phyloP scores from a whole-genome alignment of 352 stramenopile species.

The Albugo candida region DNA sequence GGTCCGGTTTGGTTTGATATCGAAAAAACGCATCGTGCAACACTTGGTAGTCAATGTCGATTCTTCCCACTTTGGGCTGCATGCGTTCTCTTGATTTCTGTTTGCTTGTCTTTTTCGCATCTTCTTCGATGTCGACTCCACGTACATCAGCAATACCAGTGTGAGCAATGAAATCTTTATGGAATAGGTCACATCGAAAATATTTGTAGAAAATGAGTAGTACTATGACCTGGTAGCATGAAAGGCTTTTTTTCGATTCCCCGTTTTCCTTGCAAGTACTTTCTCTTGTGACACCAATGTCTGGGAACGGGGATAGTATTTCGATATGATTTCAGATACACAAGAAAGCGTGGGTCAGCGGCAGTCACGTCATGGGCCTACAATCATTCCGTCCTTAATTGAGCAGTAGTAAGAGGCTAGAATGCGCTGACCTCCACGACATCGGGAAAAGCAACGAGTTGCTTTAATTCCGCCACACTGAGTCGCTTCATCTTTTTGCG shows the following conservation, averaged over 20 bases:
- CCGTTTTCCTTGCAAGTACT: slow-evolving; percentile 95
- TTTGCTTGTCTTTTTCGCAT: slow-evolving; percentile 84
- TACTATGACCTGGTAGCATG: slow-evolving; percentile 47
- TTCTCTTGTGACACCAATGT: slow-evolving; percentile 96
- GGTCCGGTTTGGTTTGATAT: slow-evolving; percentile 93
- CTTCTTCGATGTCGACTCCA: slow-evolving; percentile 50
- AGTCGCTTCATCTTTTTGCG: slow-evolving; percentile 86
- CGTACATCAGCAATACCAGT: slow-evolving; percentile 82
- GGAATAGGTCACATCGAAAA: background rate
- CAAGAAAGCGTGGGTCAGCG: slow-evolving; percentile 86
- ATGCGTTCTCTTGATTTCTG: slow-evolving; percentile 85
- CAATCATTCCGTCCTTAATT: background rate
- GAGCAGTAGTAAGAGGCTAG: background rate
- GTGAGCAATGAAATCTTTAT: slow-evolving; percentile 90
- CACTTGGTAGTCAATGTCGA: slow-evolving; percentile 97
- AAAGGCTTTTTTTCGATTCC: slow-evolving; percentile 93
- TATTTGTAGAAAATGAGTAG: background rate
- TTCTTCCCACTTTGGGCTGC: slow-evolving; percentile 88
- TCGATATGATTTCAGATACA: slow-evolving; percentile 89
- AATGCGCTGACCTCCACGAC: slow-evolving; percentile 77
- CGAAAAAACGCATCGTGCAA: slow-evolving; percentile 98
- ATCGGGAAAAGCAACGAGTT: slow-evolving; percentile 82
- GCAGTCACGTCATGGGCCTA: slow-evolving; percentile 89
- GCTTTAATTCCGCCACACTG: slow-evolving; percentile 92
- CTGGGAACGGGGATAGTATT: slow-evolving; percentile 92